These are phyloP conservation scores for Naganishia sp. DNA, from an alignment of 1,284 basidiomycete species.

Conservation along the genomic window DNA sequence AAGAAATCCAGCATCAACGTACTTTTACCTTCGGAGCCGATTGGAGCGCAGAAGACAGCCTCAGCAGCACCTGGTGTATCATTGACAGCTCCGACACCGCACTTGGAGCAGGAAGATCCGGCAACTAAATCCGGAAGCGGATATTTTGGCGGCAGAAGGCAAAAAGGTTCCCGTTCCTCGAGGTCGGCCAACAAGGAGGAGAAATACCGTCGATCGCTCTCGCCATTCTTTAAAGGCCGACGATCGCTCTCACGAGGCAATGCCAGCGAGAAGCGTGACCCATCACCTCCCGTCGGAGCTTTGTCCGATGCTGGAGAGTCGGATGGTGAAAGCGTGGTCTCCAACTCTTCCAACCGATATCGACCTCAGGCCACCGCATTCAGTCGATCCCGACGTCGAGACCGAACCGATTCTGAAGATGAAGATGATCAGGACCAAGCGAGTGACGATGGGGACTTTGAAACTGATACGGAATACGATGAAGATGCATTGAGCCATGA, in stretches of 20 bases:
- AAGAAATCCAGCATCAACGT: conserved; percentile 20
- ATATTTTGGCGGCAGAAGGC: conserved; percentile 15
- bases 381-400: conserved; percentile 39
- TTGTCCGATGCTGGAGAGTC: conserved; percentile 69
- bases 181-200: conserved; percentile 25
- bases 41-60: conserved; percentile 11
- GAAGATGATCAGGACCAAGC: conserved; percentile 51
- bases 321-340: conserved; percentile 57
- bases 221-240: conserved; percentile 52
- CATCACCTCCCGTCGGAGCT: conserved; percentile 69
- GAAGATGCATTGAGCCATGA: conserved; percentile 38
- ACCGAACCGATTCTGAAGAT: conserved; percentile 50
- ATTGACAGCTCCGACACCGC: conserved; percentile 29
- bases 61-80: conserved; percentile 19
- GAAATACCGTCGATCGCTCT: conserved; percentile 41
- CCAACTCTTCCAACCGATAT: conserved; percentile 56
- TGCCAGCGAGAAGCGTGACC: conserved; percentile 61
- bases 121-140: not conserved
- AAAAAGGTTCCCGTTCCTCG: conserved; percentile 6
- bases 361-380: conserved; percentile 50
- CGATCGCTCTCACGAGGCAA: conserved; percentile 42
- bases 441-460: conserved; percentile 44
- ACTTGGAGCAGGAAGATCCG: conserved; percentile 7
- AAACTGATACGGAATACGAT: conserved; percentile 45
- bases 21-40: conserved; percentile 19